These are phyloP conservation scores for Astragalus membranaceus DNA, from an alignment of 306 rosid genomes.

Conservation along the genomic window DNA sequence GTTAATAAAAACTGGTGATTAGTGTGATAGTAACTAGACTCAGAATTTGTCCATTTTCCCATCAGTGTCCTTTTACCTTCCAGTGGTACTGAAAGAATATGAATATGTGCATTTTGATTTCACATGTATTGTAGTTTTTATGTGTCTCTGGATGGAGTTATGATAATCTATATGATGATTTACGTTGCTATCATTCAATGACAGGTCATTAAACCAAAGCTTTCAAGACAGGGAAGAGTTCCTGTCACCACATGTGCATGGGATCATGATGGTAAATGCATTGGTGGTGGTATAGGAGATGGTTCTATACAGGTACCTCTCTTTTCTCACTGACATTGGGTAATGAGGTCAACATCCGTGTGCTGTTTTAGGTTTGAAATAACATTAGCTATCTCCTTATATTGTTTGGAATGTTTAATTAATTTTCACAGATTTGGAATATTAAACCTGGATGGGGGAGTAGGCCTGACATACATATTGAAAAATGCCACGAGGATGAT, in stretches of 20 bases:
- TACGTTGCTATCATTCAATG: conserved; percentile 22
- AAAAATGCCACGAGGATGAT: conserved; percentile 70
- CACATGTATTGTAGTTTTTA: background rate
- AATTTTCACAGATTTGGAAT: conserved; percentile 62
- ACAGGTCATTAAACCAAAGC: conserved; percentile 92
- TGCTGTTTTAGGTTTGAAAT: background rate
- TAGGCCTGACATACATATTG: conserved; percentile 72
- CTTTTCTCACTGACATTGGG: background rate
- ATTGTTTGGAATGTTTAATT: conserved; percentile 13
- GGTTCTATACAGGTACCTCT: conserved; percentile 83
- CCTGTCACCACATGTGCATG: conserved; percentile 91
- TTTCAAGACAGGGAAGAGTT: conserved; percentile 83
- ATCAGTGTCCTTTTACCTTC: background rate
- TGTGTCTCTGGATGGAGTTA: background rate
- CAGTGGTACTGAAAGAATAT: background rate
- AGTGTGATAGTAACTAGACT: background rate
- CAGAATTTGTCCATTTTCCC: background rate
- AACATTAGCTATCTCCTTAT: conserved; percentile 6
- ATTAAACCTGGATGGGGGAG: conserved; percentile 98
- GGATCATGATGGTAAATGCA: conserved; percentile 81
- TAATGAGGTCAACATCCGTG: background rate
- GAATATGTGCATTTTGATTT: background rate
- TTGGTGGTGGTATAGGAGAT: conserved; percentile 90
- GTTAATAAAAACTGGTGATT: background rate
- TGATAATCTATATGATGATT: conserved; percentile 7